phyloP scores from a whole-genome alignment of 768 basidiomycete genomes.

The Tulasnella sp. region DNA sequence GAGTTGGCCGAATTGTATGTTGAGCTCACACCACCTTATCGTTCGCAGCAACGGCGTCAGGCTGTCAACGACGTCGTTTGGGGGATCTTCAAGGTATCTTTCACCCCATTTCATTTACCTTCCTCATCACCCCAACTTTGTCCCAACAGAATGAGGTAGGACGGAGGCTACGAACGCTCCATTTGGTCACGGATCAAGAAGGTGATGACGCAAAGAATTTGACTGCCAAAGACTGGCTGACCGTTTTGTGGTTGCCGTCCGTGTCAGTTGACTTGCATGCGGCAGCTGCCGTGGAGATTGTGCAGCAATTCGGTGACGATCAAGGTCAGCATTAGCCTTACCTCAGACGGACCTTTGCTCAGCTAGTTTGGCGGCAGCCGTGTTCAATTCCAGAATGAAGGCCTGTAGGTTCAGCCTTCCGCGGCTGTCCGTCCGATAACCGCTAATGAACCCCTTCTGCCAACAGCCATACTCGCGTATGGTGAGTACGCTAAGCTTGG shows the following conservation, averaged over 20 bases:
- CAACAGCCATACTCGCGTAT: background rate
- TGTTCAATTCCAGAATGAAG: background rate
- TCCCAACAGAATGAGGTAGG: background rate
- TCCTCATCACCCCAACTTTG: background rate
- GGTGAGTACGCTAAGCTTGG: background rate
- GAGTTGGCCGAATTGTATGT: background rate
- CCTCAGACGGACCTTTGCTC: background rate
- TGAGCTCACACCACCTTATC: conserved; percentile 4
- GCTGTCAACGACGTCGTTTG: background rate
- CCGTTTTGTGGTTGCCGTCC: background rate
- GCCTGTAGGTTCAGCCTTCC: background rate
- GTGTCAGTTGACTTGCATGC: conserved; percentile 6
- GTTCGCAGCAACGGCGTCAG: background rate
- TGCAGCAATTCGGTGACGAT: background rate
- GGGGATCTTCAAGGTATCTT: conserved; percentile 1
- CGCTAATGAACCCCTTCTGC: background rate
- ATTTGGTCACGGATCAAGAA: background rate
- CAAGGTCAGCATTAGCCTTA: background rate
- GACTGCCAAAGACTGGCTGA: background rate
- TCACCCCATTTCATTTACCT: background rate
- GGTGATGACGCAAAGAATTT: conserved; percentile 2
- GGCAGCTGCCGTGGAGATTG: conserved; percentile 1
- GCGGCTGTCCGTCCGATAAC: background rate
- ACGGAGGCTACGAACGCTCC: background rate
- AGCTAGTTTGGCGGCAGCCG: background rate